Base-by-base conservation (phyloP, 2,329 filamentous ascomycete genomes). In the Exophiala dermatitidis region DNA sequence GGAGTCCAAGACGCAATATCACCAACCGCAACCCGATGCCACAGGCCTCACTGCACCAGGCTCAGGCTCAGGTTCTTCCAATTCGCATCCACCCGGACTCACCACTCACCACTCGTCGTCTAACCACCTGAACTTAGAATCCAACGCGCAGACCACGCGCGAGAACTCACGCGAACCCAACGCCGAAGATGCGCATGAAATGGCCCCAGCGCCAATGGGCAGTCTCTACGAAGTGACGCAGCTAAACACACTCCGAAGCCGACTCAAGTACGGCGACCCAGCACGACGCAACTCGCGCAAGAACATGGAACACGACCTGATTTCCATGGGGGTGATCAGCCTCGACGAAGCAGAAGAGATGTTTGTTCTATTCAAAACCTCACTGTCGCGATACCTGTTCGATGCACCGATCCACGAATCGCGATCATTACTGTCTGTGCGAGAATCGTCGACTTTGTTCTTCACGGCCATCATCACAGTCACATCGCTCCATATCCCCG, bases 381-480 rank as follows among this genome's bases (percentile, higher is more conserved):
- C 57, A 5, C 45, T 63, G 37, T 61, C 61, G 28, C 61, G 61
- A 8, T 63, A 63, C 32, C 55, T 63, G n/a, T 63, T 54, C 42
- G 54, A 60, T 34, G 60, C 60, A 4, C 76, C 77, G 28, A 73
- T 76, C 12, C 69, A 77, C 12, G 73, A 74, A 4, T 77, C 79
- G 56, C 68, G 69, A 42, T 73, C 75, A 4, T 66, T 81, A 1
- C 73, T 74, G 0, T 76, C 74, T 4, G 69, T 83, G 6, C 75
- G 81, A 10, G 74, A 76, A 12, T 74, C 73, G 10, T 83, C 79
- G 1, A 73, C 77, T 0, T 68, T 82, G 1, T 68, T 83, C 7
- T 76, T 79, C 0, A 77, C 75, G 0, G 76, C 77, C 0, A 77
- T 80, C 26, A 71, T 81, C 4, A 79, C 79, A 0, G 79, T 83